phyloP scores from a whole-genome alignment of 202 grass and related monocot species.

The Cymbopogon flexuosus region DNA sequence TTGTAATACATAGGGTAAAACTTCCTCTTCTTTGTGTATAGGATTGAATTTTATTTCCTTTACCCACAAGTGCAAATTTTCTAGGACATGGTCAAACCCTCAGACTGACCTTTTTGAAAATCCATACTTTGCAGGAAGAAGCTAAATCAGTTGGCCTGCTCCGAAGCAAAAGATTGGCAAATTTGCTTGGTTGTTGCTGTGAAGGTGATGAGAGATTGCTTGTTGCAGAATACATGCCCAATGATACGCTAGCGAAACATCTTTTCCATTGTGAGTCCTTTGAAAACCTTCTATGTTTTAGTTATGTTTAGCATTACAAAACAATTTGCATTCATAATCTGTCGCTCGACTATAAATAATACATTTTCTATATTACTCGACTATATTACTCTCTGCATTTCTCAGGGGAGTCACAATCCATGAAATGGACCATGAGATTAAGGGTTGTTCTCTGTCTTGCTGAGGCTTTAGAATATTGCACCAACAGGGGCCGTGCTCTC shows the following conservation, averaged over 20 bases:
- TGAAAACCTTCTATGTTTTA: neutral
- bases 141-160: constrained; percentile 80
- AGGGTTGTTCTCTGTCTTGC: constrained; percentile 88
- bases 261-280: constrained; percentile 94
- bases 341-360: neutral
- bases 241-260: constrained; percentile 89
- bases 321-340: neutral
- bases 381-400: constrained; percentile 28
- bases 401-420: constrained; percentile 90
- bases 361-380: neutral
- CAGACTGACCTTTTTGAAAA: constrained; percentile 4
- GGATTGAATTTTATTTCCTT: neutral
- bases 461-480: constrained; percentile 94
- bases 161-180: constrained; percentile 76
- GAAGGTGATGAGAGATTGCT: constrained; percentile 97
- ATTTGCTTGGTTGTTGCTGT: constrained; percentile 91
- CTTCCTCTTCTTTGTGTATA: neutral
- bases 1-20: neutral
- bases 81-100: neutral
- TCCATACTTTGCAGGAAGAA: constrained; percentile 73
- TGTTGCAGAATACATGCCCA: constrained; percentile 98
- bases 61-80: neutral
- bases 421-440: constrained; percentile 99
- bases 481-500: constrained; percentile 74
- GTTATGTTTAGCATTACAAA: constrained; percentile 6